Percentiles rank a stretch among this genome's conserved stretches.
Conservation (phyloP, 2,329 filamentous ascomycete species). For the Sporothrix pseudoabietina region DNA sequence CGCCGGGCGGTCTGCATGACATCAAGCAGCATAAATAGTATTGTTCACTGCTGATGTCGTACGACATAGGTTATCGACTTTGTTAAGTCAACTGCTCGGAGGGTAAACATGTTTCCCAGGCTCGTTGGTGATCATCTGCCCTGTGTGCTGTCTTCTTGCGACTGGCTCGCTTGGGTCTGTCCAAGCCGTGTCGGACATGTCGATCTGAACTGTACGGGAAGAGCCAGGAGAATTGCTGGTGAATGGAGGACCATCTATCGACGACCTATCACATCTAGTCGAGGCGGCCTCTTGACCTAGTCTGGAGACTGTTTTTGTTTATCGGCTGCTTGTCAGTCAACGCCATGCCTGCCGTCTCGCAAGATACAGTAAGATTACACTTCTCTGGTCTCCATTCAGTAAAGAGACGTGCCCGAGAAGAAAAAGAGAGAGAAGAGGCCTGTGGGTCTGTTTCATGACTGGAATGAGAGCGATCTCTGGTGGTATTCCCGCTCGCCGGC, state of each 20-base stretch:
- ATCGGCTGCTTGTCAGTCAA: not conserved
- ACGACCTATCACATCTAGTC: not conserved
- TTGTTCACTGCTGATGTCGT: not conserved
- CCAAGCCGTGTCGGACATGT: constrained; percentile 8
- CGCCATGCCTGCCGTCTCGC: not conserved
- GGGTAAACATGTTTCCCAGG: not conserved
- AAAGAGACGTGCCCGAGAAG: not conserved
- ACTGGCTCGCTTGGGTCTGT: not conserved
- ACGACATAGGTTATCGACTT: not conserved
- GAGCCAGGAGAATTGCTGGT: not conserved
- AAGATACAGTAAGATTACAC: not conserved
- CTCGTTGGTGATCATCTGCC: not conserved
- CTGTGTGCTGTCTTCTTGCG: not conserved
- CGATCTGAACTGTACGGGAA: constrained; percentile 15
- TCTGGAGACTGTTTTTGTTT: not conserved
- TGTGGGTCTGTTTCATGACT: constrained; percentile 23
- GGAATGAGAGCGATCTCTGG: constrained; percentile 25
- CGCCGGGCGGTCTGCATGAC: constrained; percentile 2
- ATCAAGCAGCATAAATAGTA: not conserved
- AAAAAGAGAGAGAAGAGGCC: not conserved
- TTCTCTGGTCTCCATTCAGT: not conserved
- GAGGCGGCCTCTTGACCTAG: not conserved
- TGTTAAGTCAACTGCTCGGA: not conserved
- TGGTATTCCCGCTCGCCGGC: constrained; percentile 22
- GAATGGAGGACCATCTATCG: not conserved